Conservation (phyloP, 257 asterid species). For the Capsicum pubescens region DNA sequence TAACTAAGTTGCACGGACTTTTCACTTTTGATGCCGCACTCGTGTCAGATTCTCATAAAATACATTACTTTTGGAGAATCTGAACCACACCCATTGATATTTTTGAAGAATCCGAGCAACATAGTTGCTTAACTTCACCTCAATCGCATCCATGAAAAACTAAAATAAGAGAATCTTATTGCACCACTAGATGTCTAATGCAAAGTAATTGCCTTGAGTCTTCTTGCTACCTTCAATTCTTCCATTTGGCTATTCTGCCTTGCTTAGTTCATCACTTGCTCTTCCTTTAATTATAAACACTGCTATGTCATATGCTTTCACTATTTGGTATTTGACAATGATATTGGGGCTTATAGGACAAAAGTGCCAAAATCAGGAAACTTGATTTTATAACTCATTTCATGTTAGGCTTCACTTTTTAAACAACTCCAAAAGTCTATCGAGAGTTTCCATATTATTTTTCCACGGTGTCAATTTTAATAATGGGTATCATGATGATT, state of each 20-base stretch:
- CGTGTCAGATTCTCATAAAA: too few relatives aligned
- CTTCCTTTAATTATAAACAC: background rate
- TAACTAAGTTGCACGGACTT: too few relatives aligned
- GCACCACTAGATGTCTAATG: constrained; percentile 2
- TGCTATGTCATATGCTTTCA: background rate
- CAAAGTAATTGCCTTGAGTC: background rate
- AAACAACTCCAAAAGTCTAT: background rate
- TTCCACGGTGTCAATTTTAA: background rate
- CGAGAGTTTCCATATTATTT: background rate
- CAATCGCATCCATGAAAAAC: background rate
- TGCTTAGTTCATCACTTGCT: background rate
- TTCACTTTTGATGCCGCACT: too few relatives aligned
- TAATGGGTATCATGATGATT: background rate
- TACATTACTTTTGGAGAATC: too few relatives aligned
- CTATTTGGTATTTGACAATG: background rate
- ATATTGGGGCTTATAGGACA: background rate
- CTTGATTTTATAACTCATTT: background rate
- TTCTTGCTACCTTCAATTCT: background rate
- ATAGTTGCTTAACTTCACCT: too few relatives aligned
- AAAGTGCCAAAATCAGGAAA: background rate
- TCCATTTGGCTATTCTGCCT: background rate
- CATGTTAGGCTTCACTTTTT: background rate
- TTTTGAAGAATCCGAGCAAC: too few relatives aligned
- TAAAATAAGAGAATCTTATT: background rate
- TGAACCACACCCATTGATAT: too few relatives aligned